A percentile compares a stretch with the other conserved stretches of the same genome.
These are phyloP conservation scores for Pichia membranifaciens DNA, from an alignment of 805 yeast species.

Conservation along the genomic window DNA sequence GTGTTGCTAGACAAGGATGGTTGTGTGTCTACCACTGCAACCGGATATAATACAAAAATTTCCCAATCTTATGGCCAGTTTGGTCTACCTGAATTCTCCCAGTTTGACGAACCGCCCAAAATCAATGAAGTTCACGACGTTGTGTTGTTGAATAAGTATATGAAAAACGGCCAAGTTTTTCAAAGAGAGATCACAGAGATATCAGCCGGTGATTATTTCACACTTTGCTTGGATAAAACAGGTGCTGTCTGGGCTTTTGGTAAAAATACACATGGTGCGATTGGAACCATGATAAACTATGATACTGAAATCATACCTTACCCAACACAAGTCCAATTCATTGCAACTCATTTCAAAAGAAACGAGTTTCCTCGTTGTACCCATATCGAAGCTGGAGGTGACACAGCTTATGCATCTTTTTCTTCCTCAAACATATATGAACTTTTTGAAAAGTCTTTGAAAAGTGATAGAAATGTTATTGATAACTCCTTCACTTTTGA, in stretches of 20 bases:
- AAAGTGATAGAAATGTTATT: constrained; percentile 8
- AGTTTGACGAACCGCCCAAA: constrained; percentile 50
- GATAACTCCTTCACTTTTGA: constrained; percentile 12
- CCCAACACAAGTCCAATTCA: constrained; percentile 51
- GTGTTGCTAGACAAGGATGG: constrained; percentile 57
- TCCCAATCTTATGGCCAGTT: constrained; percentile 66
- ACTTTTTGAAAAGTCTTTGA: constrained; percentile 29
- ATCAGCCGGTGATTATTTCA: constrained; percentile 70
- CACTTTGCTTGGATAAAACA: constrained; percentile 59
- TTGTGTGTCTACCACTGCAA: constrained; percentile 54
- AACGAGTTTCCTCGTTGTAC: constrained; percentile 42
- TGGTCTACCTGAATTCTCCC: constrained; percentile 72
- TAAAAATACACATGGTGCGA: constrained; percentile 74
- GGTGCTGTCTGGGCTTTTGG: constrained; percentile 87
- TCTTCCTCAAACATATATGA: constrained; percentile 32
- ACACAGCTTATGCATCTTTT: constrained; percentile 50
- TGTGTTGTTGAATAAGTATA: constrained; percentile 46
- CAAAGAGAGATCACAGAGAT: constrained; percentile 50
- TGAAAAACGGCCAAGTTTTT: constrained; percentile 20
- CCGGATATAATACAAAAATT: constrained; percentile 40
- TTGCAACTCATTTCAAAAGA: constrained; percentile 34
- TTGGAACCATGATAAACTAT: constrained; percentile 63
- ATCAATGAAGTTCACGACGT: constrained; percentile 49
- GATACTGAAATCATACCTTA: constrained; percentile 63
- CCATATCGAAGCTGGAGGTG: constrained; percentile 65